These are phyloP conservation scores for Lepidium africanum DNA, from an alignment of 345 rosid species.

Conservation along the genomic window DNA sequence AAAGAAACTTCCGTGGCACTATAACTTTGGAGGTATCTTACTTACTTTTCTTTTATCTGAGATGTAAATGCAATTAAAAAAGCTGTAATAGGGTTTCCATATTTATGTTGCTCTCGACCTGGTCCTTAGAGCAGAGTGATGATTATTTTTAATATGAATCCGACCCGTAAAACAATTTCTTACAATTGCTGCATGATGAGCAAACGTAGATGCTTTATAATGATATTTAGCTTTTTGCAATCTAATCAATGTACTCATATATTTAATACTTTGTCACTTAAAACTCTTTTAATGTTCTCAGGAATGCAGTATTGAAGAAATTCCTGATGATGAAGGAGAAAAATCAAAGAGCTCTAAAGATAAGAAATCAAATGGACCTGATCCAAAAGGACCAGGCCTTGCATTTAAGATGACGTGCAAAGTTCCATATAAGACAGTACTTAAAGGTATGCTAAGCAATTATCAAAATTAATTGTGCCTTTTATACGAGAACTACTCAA, in stretches of 20 bases:
- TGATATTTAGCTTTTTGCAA: background rate
- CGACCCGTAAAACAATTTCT: background rate
- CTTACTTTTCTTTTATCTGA: background rate
- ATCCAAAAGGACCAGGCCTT: slow-evolving; percentile 56
- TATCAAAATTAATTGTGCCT: background rate
- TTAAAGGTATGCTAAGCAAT: slow-evolving; percentile 44
- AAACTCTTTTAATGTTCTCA: slow-evolving; percentile 24
- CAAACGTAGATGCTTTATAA: background rate
- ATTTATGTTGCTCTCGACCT: background rate
- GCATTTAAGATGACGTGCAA: slow-evolving; percentile 78
- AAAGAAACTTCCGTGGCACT: slow-evolving; percentile 80
- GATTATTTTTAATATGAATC: background rate
- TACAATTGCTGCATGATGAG: background rate
- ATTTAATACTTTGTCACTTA: background rate
- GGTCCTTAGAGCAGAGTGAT: background rate
- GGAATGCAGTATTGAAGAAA: slow-evolving; percentile 88
- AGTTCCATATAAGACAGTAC: slow-evolving; percentile 88
- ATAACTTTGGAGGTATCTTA: slow-evolving; percentile 66
- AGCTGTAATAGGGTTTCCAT: background rate
- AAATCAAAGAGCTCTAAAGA: slow-evolving; percentile 71
- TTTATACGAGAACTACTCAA: background rate
- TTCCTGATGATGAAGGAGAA: slow-evolving; percentile 70
- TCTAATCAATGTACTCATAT: background rate
- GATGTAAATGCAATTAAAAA: background rate
- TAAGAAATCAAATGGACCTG: slow-evolving; percentile 82